A percentile compares a stretch with the other conserved stretches of the same genome.
Conservation (phyloP, 1,284 basidiomycete species). For the Cronartium ribicola region DNA sequence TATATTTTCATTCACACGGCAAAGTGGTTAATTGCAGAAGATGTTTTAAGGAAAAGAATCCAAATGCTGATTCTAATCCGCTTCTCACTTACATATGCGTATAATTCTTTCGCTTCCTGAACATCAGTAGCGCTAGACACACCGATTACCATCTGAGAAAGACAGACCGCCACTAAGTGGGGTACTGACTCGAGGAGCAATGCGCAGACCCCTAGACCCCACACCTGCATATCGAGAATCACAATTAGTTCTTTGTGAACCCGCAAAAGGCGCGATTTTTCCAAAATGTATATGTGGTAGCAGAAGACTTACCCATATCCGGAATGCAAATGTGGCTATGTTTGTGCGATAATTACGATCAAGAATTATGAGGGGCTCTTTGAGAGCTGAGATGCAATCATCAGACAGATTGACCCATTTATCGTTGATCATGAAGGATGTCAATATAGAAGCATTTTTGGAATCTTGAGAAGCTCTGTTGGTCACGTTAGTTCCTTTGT, state of each 20-base stretch:
- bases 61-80: no score
- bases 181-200: slow-evolving; percentile 34
- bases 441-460: no score
- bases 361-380: not conserved
- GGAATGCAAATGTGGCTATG: not conserved
- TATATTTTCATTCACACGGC: no score
- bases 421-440: not conserved
- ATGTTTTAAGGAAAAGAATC: no score
- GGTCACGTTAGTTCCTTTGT: no score
- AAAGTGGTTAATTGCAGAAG: no score
- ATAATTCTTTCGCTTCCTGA: slow-evolving; percentile 1
- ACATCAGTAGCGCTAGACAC: slow-evolving; percentile 11
- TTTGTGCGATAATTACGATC: not conserved
- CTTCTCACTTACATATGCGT: slow-evolving; percentile 6
- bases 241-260: not conserved
- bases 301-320: not conserved
- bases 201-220: slow-evolving; percentile 24
- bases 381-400: not conserved
- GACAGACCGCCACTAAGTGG: slow-evolving; percentile 28
- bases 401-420: not conserved
- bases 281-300: not conserved
- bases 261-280: not conserved
- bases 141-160: slow-evolving; percentile 14
- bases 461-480: no score
- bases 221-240: slow-evolving; percentile 2